Conservation (phyloP, 805 yeast genomes). For the Lipomyces japonicus region DNA sequence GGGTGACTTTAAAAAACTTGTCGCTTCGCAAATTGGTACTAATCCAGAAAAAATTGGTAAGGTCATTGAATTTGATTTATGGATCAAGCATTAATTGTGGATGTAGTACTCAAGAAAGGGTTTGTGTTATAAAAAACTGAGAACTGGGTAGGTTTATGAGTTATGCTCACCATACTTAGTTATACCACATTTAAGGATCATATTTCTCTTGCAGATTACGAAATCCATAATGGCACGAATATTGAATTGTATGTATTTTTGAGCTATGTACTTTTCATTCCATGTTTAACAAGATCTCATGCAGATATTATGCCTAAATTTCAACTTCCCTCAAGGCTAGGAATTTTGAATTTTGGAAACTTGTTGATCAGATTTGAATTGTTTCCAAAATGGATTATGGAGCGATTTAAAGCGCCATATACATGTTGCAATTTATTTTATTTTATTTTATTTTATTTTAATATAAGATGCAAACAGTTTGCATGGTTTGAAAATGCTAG, state of each 20-base stretch:
- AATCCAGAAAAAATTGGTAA: slow-evolving; percentile 50
- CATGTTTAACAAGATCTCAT: background rate
- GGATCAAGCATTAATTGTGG: background rate
- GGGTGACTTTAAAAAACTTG: slow-evolving; percentile 83
- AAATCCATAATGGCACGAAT: slow-evolving; percentile 83
- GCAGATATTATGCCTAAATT: slow-evolving; percentile 6
- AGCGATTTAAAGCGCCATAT: too few relatives aligned
- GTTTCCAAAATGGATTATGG: too few relatives aligned
- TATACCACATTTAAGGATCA: slow-evolving; percentile 82
- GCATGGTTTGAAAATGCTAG: too few relatives aligned
- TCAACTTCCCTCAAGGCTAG: too few relatives aligned
- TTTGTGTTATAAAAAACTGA: background rate
- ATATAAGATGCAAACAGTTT: too few relatives aligned
- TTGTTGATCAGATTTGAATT: too few relatives aligned
- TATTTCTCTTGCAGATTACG: slow-evolving; percentile 89
- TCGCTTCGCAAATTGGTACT: slow-evolving; percentile 80
- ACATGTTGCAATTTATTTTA: too few relatives aligned
- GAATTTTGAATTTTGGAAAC: too few relatives aligned
- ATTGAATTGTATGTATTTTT: slow-evolving; percentile 61
- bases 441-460: too few relatives aligned
- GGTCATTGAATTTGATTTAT: slow-evolving; percentile 12
- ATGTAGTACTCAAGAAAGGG: slow-evolving; percentile 73
- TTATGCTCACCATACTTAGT: slow-evolving; percentile 1
- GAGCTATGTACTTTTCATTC: background rate
- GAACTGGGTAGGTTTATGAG: background rate